Evolutionary conservation across 2,329 filamentous ascomycete genomes (phyloP).

Genomic region (Pleomassaria siparia): DNA sequence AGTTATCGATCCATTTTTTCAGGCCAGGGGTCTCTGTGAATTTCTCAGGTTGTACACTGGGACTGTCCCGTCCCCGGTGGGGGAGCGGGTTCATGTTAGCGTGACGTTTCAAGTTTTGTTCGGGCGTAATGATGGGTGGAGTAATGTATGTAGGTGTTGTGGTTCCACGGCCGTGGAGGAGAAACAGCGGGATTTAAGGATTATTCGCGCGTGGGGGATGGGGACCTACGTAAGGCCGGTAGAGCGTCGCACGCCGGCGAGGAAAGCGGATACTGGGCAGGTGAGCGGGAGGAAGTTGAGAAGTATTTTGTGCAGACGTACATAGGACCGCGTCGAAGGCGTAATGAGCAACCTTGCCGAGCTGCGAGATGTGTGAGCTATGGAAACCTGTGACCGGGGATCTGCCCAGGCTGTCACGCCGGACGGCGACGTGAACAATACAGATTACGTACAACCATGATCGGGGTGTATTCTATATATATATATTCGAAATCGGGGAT

Average conservation of each 20-base stretch:
- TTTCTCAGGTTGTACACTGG: conserved; percentile 85
- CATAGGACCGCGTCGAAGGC: conserved; percentile 92
- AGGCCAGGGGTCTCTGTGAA: conserved; percentile 81
- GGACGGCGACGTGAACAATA: conserved; percentile 12
- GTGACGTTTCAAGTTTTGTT: conserved; percentile 1
- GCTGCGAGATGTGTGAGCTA: conserved; percentile 70
- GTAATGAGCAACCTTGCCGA: conserved; percentile 91
- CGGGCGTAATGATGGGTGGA: conserved; percentile 17
- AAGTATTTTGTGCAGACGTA: conserved; percentile 51
- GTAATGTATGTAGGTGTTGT: conserved; percentile 47
- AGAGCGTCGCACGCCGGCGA: conserved; percentile 95
- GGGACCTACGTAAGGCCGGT: conserved; percentile 89
- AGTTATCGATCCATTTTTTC: conserved; percentile 87
- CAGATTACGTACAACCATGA: conserved; percentile 42
- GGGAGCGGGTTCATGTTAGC: conserved; percentile 50
- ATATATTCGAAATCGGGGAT: conserved; percentile 2
- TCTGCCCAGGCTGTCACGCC: conserved; percentile 11
- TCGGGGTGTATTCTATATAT: conserved; percentile 16
- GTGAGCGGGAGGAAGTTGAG: conserved; percentile 17
- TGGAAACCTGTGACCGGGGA: conserved; percentile 20
- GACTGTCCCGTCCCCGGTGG: conserved; percentile 52
- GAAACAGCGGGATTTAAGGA: conserved; percentile 5
- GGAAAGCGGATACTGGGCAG: conserved; percentile 80
- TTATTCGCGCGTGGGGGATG: conserved; percentile 15
- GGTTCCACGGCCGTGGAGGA: conserved; percentile 5